Percentiles rank a stretch among this genome's conserved stretches.
Conservation (phyloP, 768 basidiomycete genomes). For the Dentipellis sp. region DNA sequence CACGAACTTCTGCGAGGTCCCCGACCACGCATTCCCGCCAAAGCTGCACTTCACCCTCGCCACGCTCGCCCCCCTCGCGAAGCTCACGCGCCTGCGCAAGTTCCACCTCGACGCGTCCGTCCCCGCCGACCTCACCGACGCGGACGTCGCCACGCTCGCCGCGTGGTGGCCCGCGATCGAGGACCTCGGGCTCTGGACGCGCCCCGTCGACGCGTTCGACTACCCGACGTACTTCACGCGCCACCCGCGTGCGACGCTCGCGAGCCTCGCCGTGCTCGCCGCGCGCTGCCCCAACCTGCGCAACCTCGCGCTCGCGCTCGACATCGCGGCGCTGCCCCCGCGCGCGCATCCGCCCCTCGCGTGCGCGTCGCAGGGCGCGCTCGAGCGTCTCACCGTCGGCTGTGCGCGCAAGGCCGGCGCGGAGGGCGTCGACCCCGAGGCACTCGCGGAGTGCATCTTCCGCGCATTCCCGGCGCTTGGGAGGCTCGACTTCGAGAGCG, state of each 20-base stretch:
- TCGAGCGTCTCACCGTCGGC: conserved; percentile 14
- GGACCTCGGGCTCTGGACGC: conserved; percentile 18
- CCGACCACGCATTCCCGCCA: conserved; percentile 10
- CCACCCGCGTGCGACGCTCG: conserved; percentile 15
- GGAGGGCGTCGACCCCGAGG: conserved; percentile 7
- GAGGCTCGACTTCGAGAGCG: conserved; percentile 11
- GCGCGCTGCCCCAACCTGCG: conserved; percentile 16
- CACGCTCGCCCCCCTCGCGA: conserved; percentile 18
- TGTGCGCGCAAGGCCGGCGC: conserved; percentile 14
- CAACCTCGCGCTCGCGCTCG: conserved; percentile 15
- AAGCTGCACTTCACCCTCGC: conserved; percentile 17
- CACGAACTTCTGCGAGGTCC: conserved; percentile 14
- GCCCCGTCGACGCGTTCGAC: conserved; percentile 13
- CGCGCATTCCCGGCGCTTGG: conserved; percentile 10
- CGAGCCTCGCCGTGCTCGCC: conserved; percentile 15
- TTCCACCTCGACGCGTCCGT: conserved; percentile 17
- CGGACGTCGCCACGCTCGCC: conserved; percentile 17
- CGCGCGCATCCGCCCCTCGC: conserved; percentile 1
- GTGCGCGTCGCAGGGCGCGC: conserved; percentile 8
- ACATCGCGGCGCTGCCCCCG: conserved; percentile 7
- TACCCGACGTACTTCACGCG: conserved; percentile 12
- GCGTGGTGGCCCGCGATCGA: conserved; percentile 22
- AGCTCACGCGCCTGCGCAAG: conserved; percentile 16
- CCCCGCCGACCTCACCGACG: conserved; percentile 19
- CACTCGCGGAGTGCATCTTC: conserved; percentile 11